Evolutionary conservation across 306 rosid genomes (phyloP).

Genomic region (Carpinus fangiana): DNA sequence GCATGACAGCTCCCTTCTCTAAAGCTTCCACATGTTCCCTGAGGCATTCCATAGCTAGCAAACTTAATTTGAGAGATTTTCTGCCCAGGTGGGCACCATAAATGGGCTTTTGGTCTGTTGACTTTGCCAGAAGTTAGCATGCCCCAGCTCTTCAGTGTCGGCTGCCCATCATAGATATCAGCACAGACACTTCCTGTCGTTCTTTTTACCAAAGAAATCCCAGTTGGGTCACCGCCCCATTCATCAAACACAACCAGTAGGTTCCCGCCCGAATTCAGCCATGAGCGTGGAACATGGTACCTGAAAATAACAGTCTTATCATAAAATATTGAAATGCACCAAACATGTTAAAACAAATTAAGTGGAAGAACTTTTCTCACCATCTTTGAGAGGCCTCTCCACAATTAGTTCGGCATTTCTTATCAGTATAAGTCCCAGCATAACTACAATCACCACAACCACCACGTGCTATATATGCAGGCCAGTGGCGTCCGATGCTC

Average conservation of each 20-base stretch:
- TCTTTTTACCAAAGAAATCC: conserved; percentile 72
- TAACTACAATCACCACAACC: conserved; percentile 64
- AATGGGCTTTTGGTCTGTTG: conserved; percentile 50
- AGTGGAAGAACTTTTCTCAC: conserved; percentile 43
- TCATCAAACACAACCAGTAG: conserved; percentile 85
- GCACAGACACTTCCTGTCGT: conserved; percentile 54
- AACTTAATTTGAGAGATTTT: conserved; percentile 56
- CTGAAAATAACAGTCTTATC: conserved; percentile 44
- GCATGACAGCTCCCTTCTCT: conserved; percentile 60
- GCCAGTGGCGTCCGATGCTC: conserved; percentile 95
- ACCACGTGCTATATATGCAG: conserved; percentile 66
- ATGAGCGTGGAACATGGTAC: conserved; percentile 92
- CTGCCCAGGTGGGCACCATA: conserved; percentile 60
- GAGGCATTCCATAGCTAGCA: conserved; percentile 68
- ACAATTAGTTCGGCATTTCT: conserved; percentile 64
- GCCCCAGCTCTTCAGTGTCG: conserved; percentile 37
- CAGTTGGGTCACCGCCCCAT: conserved; percentile 80
- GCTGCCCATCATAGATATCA: conserved; percentile 61
- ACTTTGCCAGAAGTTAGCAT: conserved; percentile 40
- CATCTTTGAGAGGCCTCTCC: conserved; percentile 95
- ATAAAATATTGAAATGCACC: conserved; percentile 5
- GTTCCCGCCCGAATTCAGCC: conserved; percentile 72
- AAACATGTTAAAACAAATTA: background rate
- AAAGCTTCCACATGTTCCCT: conserved; percentile 58
- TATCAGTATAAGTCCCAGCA: conserved; percentile 70